A percentile compares a stretch with the other conserved stretches of the same genome.
Evolutionary conservation across 148 eudicot genomes (phyloP).

Genomic region (Rhododendron williamsianum): DNA sequence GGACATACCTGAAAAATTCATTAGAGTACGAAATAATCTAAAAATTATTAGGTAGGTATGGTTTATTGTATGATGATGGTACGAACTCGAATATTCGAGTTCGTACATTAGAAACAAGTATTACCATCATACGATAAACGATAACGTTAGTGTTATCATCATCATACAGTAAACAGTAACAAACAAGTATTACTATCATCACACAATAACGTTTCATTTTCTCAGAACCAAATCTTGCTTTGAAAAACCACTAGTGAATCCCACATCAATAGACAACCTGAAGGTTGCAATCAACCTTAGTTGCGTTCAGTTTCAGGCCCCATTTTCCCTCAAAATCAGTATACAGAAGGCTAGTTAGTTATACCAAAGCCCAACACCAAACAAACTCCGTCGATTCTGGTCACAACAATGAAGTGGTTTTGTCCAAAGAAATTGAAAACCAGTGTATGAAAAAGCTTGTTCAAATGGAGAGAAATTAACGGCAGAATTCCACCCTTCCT

Average conservation of each 20-base stretch:
- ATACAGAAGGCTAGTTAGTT: background rate
- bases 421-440: background rate
- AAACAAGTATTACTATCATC: too few relatives aligned
- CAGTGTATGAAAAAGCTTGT: background rate
- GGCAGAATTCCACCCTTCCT: background rate
- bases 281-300: background rate
- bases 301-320: background rate
- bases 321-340: background rate
- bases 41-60: too few relatives aligned
- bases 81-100: background rate
- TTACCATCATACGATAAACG: too few relatives aligned
- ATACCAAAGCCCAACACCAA: background rate
- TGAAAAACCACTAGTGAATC: background rate
- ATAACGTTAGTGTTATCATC: too few relatives aligned
- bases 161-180: too few relatives aligned
- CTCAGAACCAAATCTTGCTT: background rate
- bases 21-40: background rate
- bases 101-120: too few relatives aligned
- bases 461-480: background rate
- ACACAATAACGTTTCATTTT: too few relatives aligned
- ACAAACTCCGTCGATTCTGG: background rate
- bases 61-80: background rate
- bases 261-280: background rate
- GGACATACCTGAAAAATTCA: too few relatives aligned
- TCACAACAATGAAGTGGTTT: background rate